Evolutionary conservation across 495 filamentous ascomycete species (phyloP), one percentile per base, ranked within the genome.

Genomic region (Annulohypoxylon nitens): DNA sequence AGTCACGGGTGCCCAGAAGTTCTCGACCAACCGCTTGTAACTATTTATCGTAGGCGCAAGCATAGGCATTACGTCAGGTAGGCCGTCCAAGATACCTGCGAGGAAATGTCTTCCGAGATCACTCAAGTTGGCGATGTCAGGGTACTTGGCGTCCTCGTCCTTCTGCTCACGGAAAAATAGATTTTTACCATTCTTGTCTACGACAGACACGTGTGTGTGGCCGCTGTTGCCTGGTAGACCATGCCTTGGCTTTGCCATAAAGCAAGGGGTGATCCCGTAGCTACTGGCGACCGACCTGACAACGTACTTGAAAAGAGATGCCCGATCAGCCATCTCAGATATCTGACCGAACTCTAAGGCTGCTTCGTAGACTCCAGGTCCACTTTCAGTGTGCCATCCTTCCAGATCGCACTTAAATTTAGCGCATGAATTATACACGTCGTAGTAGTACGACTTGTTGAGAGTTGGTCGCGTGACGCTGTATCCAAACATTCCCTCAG

Each of bases 401-500:
- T 99, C 96, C 20, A 98, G 90, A 70, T 89, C 86, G 78, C 94
- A 95, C 37, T 88, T 84, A 81, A 99, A 98, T 37, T 89, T 84
- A 67, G 88, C 86, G 81, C 95, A 97, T 0, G 91, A 87, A 68
- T 97, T 89, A 78, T 93, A 98, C 26, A 98, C 89, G 26, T 91
- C 91, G 75, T 99, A 97, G 75, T 93, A 99, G 77, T 96, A 99
- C 18, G 95, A 94, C 80, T 96, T 90, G 73, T 99, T 98, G 74
- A 97, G 93, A 20, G 94, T 88, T 0, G 96, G 93, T 11, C 95
- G 86, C n/a, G 94, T 97, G 75, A 99, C 83, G 71, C 93, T 96
- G 83, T 99, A 99, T 33, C 95, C 96, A 74, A 98, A 98, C 96
- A 99, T 99, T 66, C 96, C 96, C 79, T 98, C 93, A 18, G 96